Evolutionary conservation across 441 rosid species (phyloP).

Genomic region (Jatropha multifida): DNA sequence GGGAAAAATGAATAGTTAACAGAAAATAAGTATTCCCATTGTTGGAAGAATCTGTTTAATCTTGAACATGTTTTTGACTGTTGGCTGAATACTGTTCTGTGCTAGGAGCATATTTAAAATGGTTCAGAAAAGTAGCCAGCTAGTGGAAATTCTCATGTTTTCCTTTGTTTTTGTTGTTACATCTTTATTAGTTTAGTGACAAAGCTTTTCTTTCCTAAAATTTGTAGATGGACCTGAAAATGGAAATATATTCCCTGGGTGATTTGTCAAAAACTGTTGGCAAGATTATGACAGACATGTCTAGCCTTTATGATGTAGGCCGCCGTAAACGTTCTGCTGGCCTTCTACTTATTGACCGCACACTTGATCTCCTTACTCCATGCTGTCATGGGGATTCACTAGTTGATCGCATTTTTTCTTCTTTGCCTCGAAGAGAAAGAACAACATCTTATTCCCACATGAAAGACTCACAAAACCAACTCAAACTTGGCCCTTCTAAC

Average conservation of each 20-base stretch:
- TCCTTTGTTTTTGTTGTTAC: not conserved
- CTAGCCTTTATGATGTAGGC: conserved; percentile 96
- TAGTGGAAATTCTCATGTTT: conserved; percentile 9
- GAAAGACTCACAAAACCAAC: conserved; percentile 53
- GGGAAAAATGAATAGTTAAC: not conserved
- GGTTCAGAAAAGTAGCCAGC: conserved; percentile 7
- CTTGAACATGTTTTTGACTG: conserved; percentile 6
- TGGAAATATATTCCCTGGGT: conserved; percentile 93
- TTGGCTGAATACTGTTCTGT: not conserved
- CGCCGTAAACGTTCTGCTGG: conserved; percentile 91
- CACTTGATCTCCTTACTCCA: conserved; percentile 93
- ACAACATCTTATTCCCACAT: conserved; percentile 32
- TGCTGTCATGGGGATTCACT: conserved; percentile 92
- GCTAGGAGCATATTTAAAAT: not conserved
- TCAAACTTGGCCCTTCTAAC: conserved; percentile 44
- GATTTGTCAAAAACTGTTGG: conserved; percentile 86
- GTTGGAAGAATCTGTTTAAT: not conserved
- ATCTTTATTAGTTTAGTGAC: conserved; percentile 16
- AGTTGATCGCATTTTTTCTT: conserved; percentile 74
- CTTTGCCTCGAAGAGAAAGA: conserved; percentile 73
- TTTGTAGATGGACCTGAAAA: conserved; percentile 91
- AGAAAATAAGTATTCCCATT: not conserved
- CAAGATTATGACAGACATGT: conserved; percentile 93
- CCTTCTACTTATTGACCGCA: conserved; percentile 81
- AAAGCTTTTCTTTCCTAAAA: conserved; percentile 25